Evolutionary conservation across 2,329 filamentous ascomycete genomes (phyloP).

Genomic region (Boeremia lycopersici): DNA sequence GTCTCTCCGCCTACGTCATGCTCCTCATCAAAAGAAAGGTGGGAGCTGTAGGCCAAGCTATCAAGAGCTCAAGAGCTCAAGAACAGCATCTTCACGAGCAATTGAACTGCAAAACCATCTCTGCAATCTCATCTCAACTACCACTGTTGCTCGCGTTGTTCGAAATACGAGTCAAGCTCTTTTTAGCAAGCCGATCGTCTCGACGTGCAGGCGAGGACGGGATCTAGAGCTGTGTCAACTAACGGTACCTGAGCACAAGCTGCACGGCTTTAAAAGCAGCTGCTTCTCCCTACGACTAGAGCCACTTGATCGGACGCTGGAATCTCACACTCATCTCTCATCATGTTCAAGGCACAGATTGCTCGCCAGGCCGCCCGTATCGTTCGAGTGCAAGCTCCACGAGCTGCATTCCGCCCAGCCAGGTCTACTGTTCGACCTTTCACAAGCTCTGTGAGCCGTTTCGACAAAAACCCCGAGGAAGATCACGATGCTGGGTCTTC

Average conservation of each 20-base stretch:
- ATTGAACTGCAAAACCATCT: constrained; percentile 14
- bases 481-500: constrained; percentile 45
- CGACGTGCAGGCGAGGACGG: constrained; percentile 9
- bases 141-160: background rate
- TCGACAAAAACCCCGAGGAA: constrained; percentile 35
- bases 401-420: constrained; percentile 29
- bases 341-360: constrained; percentile 44
- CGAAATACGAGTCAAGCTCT: constrained; percentile 10
- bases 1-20: constrained; percentile 33
- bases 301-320: background rate
- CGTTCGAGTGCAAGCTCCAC: constrained; percentile 35
- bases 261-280: constrained; percentile 14
- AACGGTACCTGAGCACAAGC: constrained; percentile 21
- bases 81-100: constrained; percentile 12
- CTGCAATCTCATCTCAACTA: background rate
- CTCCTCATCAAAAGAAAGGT: constrained; percentile 22
- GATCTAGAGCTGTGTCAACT: constrained; percentile 16
- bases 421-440: constrained; percentile 33
- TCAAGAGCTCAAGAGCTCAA: constrained; percentile 16
- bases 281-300: background rate
- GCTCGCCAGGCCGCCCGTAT: constrained; percentile 40
- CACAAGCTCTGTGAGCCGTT: constrained; percentile 33
- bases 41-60: constrained; percentile 22
- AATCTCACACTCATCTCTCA: constrained; percentile 1
- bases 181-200: constrained; percentile 17